Base-by-base conservation (phyloP, 352 stramenopile species). In the Pythium biforme region DNA sequence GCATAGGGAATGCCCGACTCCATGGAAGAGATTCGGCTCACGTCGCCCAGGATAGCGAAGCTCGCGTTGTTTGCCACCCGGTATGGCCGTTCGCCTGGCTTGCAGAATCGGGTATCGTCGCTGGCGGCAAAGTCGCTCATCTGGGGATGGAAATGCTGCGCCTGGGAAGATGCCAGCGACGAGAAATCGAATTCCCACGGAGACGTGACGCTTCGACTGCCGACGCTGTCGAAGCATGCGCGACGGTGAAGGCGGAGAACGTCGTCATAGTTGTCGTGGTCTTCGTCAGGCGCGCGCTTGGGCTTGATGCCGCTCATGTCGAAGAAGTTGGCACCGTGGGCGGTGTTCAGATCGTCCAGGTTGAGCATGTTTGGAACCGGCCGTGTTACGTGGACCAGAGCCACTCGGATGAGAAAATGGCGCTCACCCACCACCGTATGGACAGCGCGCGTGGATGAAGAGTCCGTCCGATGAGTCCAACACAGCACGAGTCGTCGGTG, bases 11-110 rank as follows among this genome's bases (percentile, higher is more conserved):
- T 14, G 3, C 14, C 22, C 19, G 22, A 39, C 29, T 41, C 43
- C 10, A 34, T 26, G 1, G 55, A 62, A 17, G 45, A 54, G 11
- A 37, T 37, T 2, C 10, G 19, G 23, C 37, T 23, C 8, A 1
- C 33, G 33, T 56, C 51, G 4, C 52, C 59, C 3, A 66, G 59
- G n/a, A 66, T 61, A 3, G 52, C 52, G 22, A 66, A 60, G 51
- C 51, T 60, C 7, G 45, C 19, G 23, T 54, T 43, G 23, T 40
- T 53, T 4, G 50, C 37, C 17, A 29, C 12, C 11, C 20, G 52
- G 8, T 20, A 46, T 2, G 29, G 51, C 8, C 17, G 39, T 2
- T 66, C 59, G 3, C 11, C 9, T 3, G 33, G 17, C 22, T 46
- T 43, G 33, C 26, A 3, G 7, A 52, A 27, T 0, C 33, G 46